phyloP scores from a whole-genome alignment of 2,329 filamentous ascomycete species.

The Aspergillus costaricaensis region DNA sequence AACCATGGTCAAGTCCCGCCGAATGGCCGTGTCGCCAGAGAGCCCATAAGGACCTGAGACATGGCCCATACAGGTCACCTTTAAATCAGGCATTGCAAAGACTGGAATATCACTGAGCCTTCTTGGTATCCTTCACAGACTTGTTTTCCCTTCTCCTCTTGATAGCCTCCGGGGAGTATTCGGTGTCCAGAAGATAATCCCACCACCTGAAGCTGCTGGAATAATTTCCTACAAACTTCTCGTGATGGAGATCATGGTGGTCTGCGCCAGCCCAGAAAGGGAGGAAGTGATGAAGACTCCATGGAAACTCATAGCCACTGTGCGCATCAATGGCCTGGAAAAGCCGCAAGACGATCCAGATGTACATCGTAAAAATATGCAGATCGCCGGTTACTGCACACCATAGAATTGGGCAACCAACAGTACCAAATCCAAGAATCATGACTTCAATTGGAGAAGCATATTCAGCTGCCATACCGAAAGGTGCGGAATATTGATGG shows the following conservation, averaged over 20 bases:
- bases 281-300: constrained; percentile 91
- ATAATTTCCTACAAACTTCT: constrained; percentile 98
- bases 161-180: constrained; percentile 83
- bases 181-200: constrained; percentile 92
- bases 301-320: constrained; percentile 97
- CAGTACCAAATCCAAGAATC: constrained; percentile 84
- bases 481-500: constrained; percentile 97
- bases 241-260: constrained; percentile 96
- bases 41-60: background rate
- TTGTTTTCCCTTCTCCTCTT: constrained; percentile 73
- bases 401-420: constrained; percentile 81
- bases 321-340: constrained; percentile 98
- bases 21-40: background rate
- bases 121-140: constrained; percentile 22
- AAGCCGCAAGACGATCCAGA: constrained; percentile 88
- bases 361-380: constrained; percentile 96
- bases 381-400: constrained; percentile 80
- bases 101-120: constrained; percentile 26
- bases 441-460: constrained; percentile 97
- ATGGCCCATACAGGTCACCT: background rate
- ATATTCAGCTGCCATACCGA: constrained; percentile 95
- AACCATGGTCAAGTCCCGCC: background rate
- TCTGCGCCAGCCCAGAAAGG: constrained; percentile 98
- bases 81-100: too few relatives aligned
- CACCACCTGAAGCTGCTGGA: constrained; percentile 98